Evolutionary conservation across 306 rosid species (phyloP), one percentile per base, ranked within the genome.

Genomic region (Prunus salicina): DNA sequence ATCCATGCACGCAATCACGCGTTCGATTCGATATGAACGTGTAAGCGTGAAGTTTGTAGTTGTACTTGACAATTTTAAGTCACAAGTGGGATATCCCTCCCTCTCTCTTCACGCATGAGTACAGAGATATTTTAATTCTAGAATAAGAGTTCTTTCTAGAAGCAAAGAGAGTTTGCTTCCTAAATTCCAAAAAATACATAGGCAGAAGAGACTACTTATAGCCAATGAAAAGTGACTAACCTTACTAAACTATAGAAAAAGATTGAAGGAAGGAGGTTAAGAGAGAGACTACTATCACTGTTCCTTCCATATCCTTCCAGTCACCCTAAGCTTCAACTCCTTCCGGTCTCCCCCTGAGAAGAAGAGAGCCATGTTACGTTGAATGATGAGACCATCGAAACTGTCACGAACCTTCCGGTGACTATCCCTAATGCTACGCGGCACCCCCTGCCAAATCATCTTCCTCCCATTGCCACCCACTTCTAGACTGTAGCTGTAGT

Each of bases 231-330:
- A 83, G 51, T 12, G 15, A 52, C 82, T 80, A 73, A 77, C 72
- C 92, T 74, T 74, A 80, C 79, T 76, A 69, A 6, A 76, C 85
- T 75, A 81, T 28, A 47, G 30, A 62, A 38, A 30, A 69, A 47
- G 38, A 38, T 47, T 82, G 75, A 32, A 61, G 77, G 76, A 64
- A 72, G 38, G 67, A 64, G 62, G 71, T 69, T 56, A 63, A 79
- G 60, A 28, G 51, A 69, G 65, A 75, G 74, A 76, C 56, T 12
- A 34, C 61, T 2, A 34, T 82, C 81, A 91, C 79, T 86, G 92
- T 76, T 93, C 97, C 76, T 93, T 93, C 97, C 98, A 93, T 49
- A 93, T 93, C 83, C 98, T 89, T 43, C 98, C 96, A 12, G 97
- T 93, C 71, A 93, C 88, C 83, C 98, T 81, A 22, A 93, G 86